Conservation (phyloP, 345 rosid genomes). For the Salix exigua region DNA sequence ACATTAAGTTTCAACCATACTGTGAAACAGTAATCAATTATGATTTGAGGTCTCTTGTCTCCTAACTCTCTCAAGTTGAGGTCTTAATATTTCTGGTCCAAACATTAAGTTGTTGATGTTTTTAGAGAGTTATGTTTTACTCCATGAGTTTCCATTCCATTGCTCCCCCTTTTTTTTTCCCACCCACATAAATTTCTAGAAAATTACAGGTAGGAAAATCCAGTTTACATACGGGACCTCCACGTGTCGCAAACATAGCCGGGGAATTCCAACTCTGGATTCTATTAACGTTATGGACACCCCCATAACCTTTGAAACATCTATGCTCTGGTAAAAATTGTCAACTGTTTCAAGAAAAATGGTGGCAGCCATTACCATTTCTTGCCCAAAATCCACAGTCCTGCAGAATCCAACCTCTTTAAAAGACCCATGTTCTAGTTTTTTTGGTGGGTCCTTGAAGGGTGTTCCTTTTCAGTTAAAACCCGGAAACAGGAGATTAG, state of each 20-base stretch:
- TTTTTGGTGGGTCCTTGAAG: slow-evolving; percentile 49
- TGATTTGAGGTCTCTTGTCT: too few species aligned
- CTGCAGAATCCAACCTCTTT: slow-evolving; percentile 38
- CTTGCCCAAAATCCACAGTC: slow-evolving; percentile 45
- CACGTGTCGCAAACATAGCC: slow-evolving; percentile 53
- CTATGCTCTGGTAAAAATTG: not conserved
- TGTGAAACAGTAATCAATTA: too few species aligned
- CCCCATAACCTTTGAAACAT: not conserved
- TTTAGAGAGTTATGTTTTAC: not conserved
- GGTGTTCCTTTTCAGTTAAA: slow-evolving; percentile 31
- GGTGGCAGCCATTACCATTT: slow-evolving; percentile 55
- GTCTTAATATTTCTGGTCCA: not conserved
- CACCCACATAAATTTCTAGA: slow-evolving; percentile 22
- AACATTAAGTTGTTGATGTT: not conserved
- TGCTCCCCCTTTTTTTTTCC: not conserved
- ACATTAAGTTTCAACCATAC: too few species aligned
- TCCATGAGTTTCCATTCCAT: not conserved
- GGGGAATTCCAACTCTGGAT: slow-evolving; percentile 13
- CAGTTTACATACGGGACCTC: slow-evolving; percentile 10
- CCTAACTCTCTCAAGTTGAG: not conserved
- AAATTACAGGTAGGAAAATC: slow-evolving; percentile 34
- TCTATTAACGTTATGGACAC: not conserved
- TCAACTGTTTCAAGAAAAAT: slow-evolving; percentile 7
- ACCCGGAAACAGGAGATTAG: slow-evolving; percentile 36
- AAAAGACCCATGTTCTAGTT: slow-evolving; percentile 35